Conservation (phyloP, 1,139 yeast genomes). For the Debaryomyces subglobosus region DNA sequence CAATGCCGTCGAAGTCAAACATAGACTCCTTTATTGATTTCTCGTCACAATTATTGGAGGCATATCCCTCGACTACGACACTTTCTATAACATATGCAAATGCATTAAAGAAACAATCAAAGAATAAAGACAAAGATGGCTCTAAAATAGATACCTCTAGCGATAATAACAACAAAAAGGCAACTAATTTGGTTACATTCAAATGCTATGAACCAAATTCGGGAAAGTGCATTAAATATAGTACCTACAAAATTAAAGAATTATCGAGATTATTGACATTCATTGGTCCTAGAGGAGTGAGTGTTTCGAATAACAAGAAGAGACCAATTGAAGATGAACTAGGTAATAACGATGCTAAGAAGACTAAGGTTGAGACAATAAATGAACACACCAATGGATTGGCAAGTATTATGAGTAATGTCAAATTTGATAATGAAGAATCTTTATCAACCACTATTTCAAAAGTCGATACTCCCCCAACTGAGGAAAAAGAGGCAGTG, state of each 20-base stretch:
- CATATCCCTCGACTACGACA: conserved; percentile 42
- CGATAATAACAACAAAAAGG: conserved; percentile 17
- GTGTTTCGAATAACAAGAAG: conserved; percentile 27
- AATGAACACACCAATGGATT: conserved; percentile 35
- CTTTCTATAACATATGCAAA: conserved; percentile 45
- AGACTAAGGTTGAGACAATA: conserved; percentile 9
- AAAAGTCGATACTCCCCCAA: conserved; percentile 11
- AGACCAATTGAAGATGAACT: conserved; percentile 12
- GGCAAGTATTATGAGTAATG: conserved; percentile 46
- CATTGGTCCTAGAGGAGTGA: conserved; percentile 83
- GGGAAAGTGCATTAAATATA: conserved; percentile 67
- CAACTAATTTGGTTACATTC: conserved; percentile 52
- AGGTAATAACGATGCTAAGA: conserved; percentile 12
- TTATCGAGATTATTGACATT: conserved; percentile 77
- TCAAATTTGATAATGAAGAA: conserved; percentile 35
- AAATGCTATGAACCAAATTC: conserved; percentile 73
- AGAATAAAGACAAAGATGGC: conserved; percentile 27
- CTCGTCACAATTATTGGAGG: conserved; percentile 36
- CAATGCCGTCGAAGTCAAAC: conserved; percentile 12
- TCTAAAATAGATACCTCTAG: conserved; percentile 20
- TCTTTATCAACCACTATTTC: conserved; percentile 3
- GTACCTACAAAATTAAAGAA: conserved; percentile 72
- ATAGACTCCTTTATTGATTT: conserved; percentile 41
- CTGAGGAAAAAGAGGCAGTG: conserved; percentile 12
- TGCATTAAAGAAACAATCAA: conserved; percentile 25